phyloP scores from a whole-genome alignment of 2,329 filamentous ascomycete species.

The Fusarium pininemorale region DNA sequence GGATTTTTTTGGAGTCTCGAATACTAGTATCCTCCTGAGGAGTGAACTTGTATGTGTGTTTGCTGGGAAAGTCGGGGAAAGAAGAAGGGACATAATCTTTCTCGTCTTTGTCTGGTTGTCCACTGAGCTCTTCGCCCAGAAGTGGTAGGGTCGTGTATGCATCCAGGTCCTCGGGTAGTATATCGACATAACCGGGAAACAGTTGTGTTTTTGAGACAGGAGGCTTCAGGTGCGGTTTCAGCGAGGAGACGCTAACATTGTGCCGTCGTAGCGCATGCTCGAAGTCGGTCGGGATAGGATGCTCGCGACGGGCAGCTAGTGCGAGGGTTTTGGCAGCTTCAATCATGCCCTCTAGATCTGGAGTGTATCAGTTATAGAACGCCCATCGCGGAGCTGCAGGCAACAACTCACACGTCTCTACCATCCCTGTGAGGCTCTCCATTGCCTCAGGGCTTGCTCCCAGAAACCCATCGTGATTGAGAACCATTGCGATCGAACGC shows the following conservation, averaged over 20 bases:
- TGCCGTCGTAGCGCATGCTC: constrained; percentile 61
- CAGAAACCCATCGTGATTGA: constrained; percentile 68
- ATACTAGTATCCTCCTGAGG: constrained; percentile 58
- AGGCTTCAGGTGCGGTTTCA: constrained; percentile 66
- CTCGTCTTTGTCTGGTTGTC: constrained; percentile 63
- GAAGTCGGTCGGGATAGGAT: constrained; percentile 66
- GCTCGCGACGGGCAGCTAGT: constrained; percentile 59
- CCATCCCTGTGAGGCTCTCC: constrained; percentile 64
- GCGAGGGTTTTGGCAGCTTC: constrained; percentile 58
- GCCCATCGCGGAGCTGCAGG: too few relatives aligned
- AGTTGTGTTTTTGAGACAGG: constrained; percentile 56
- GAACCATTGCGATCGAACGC: constrained; percentile 63
- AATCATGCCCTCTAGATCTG: constrained; percentile 62
- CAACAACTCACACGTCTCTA: constrained; percentile 64
- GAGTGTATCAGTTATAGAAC: constrained; percentile 7
- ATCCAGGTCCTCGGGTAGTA: constrained; percentile 50
- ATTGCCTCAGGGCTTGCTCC: constrained; percentile 64
- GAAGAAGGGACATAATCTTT: constrained; percentile 66
- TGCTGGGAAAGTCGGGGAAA: constrained; percentile 71
- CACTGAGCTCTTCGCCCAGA: constrained; percentile 65
- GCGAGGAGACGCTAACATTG: constrained; percentile 59
- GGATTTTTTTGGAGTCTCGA: constrained; percentile 65
- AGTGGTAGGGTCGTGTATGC: constrained; percentile 56
- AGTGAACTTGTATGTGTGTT: constrained; percentile 71
- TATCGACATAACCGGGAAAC: constrained; percentile 51